A percentile compares a stretch with the other conserved stretches of the same genome.
These are phyloP conservation scores for Colletotrichum melonis DNA, from an alignment of 2,329 filamentous ascomycete genomes.

Conservation along the genomic window DNA sequence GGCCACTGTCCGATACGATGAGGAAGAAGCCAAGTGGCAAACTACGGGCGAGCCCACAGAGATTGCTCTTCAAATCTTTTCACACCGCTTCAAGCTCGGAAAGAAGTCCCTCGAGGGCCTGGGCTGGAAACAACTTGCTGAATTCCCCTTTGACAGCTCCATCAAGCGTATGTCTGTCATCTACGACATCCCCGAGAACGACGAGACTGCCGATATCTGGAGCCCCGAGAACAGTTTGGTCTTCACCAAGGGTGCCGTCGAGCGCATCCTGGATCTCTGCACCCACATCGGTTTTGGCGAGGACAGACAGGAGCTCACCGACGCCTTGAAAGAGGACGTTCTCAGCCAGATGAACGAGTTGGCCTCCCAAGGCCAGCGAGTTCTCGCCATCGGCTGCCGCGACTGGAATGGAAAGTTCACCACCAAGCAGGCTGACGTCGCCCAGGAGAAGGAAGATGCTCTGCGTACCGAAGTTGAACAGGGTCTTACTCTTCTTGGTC, in stretches of 20 bases:
- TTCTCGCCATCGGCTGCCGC: conserved; percentile 77
- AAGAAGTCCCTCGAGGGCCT: conserved; percentile 63
- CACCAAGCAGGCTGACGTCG: conserved; percentile 44
- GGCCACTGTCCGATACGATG: conserved; percentile 67
- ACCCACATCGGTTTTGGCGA: conserved; percentile 57
- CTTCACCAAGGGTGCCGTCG: conserved; percentile 72
- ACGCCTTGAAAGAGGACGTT: conserved; percentile 61
- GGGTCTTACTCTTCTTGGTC: conserved; percentile 79
- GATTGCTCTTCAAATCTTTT: conserved; percentile 75
- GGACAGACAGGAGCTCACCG: conserved; percentile 58
- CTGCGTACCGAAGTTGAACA: conserved; percentile 73
- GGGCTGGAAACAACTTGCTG: conserved; percentile 73
- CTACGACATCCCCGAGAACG: conserved; percentile 62
- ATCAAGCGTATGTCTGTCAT: conserved; percentile 86
- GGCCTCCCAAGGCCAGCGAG: conserved; percentile 76
- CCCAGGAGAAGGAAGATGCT: conserved; percentile 46
- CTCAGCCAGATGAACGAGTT: conserved; percentile 68
- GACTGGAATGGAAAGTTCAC: conserved; percentile 64
- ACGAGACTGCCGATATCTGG: conserved; percentile 51
- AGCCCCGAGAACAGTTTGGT: conserved; percentile 61
- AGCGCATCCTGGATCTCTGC: conserved; percentile 70
- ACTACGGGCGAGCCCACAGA: conserved; percentile 75
- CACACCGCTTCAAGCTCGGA: conserved; percentile 72
- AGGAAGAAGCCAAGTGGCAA: conserved; percentile 69
- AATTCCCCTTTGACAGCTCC: conserved; percentile 83